Evolutionary conservation across 371 early-diverging fungal species (phyloP).

Genomic region (Circinella minor): DNA sequence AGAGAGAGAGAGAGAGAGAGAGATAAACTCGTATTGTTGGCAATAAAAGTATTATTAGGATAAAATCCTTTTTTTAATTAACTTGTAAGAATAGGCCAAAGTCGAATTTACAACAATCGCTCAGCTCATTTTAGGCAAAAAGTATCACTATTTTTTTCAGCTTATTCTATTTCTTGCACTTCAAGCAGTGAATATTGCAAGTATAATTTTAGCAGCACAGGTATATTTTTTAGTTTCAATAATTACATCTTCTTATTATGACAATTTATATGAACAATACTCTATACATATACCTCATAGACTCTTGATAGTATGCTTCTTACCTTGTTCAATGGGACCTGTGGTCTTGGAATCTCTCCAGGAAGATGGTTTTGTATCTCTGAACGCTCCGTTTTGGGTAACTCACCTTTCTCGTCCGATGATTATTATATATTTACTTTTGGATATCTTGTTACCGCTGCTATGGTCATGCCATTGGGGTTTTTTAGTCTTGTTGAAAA

Average conservation of each 20-base stretch:
- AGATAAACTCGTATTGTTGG: no score
- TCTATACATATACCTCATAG: slow-evolving; percentile 13
- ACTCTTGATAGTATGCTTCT: slow-evolving; percentile 50
- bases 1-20: background rate
- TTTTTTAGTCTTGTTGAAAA: slow-evolving; percentile 64
- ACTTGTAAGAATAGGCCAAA: slow-evolving; percentile 30
- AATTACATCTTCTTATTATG: no score
- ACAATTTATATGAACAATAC: background rate
- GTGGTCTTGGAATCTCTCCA: slow-evolving; percentile 43
- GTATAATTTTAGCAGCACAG: slow-evolving; percentile 67
- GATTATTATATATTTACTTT: slow-evolving; percentile 61
- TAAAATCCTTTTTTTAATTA: background rate
- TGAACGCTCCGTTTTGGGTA: slow-evolving; percentile 19
- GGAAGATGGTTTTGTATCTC: slow-evolving; percentile 48
- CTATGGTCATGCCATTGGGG: slow-evolving; percentile 59
- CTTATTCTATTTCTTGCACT: slow-evolving; percentile 57
- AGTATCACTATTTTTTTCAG: slow-evolving; percentile 59
- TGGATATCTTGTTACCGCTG: slow-evolving; percentile 53
- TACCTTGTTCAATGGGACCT: slow-evolving; percentile 46
- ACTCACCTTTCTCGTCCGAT: slow-evolving; percentile 50
- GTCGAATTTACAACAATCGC: slow-evolving; percentile 65
- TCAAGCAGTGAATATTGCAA: slow-evolving; percentile 64
- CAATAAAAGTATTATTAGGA: no score
- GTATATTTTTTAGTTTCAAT: slow-evolving; percentile 17
- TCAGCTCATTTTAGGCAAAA: slow-evolving; percentile 58